phyloP scores from a whole-genome alignment of 306 rosid species.

The Fragaria ananassa region DNA sequence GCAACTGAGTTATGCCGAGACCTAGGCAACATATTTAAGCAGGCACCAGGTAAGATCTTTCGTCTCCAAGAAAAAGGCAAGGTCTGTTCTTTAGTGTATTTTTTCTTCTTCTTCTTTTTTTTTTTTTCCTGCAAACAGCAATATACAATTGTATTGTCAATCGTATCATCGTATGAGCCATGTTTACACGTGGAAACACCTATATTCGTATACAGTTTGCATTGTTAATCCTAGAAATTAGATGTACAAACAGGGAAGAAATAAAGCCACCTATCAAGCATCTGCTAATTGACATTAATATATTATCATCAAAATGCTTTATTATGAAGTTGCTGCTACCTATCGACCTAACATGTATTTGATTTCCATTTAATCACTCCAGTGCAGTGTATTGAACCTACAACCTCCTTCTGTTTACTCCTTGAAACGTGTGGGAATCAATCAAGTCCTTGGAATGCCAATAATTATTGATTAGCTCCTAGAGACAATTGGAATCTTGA shows the following conservation, averaged over 20 bases:
- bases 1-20: conserved; percentile 25
- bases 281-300: neutral
- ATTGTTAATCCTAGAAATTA: neutral
- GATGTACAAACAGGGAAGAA: no score
- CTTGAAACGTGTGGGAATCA: neutral
- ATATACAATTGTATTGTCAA: neutral
- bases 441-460: neutral
- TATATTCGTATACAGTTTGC: neutral
- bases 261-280: neutral
- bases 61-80: neutral
- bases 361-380: no score
- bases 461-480: neutral
- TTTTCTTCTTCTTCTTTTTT: neutral
- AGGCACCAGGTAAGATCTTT: conserved; percentile 31
- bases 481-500: neutral
- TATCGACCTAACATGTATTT: neutral
- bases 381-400: neutral
- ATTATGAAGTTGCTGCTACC: neutral
- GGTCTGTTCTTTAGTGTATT: neutral
- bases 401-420: neutral
- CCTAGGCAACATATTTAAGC: conserved; percentile 21
- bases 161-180: no score
- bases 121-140: neutral
- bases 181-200: neutral
- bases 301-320: neutral